phyloP scores from a whole-genome alignment of 2,329 filamentous ascomycete genomes.

The Fusarium sarcochroum region DNA sequence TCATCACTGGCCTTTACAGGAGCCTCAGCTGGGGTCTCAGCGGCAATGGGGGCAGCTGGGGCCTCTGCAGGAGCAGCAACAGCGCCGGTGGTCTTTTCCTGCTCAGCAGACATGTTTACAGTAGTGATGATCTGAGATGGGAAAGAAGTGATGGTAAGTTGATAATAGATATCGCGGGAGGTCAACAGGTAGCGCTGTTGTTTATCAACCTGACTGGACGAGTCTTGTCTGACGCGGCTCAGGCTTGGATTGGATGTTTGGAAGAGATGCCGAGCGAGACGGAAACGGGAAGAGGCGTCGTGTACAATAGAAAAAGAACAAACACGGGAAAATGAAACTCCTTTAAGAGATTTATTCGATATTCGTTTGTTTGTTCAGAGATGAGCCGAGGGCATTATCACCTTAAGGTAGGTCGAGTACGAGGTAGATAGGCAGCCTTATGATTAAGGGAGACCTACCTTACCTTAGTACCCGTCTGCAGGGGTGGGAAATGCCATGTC shows the following conservation, averaged over 20 bases:
- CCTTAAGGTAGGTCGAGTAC: background rate
- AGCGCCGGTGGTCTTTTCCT: constrained; percentile 42
- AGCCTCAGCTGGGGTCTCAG: constrained; percentile 5
- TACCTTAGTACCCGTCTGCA: constrained; percentile 7
- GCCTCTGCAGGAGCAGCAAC: constrained; percentile 29
- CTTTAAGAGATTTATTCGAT: background rate
- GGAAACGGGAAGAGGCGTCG: constrained; percentile 19
- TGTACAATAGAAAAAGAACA: constrained; percentile 15
- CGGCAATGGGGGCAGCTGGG: constrained; percentile 9
- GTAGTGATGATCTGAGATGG: constrained; percentile 1
- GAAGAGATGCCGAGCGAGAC: constrained; percentile 20
- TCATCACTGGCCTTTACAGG: constrained; percentile 27
- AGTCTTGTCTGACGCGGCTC: constrained; percentile 31
- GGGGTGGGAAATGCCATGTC: constrained; percentile 14
- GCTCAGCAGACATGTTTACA: constrained; percentile 51
- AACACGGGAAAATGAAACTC: constrained; percentile 35
- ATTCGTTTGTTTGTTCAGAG: constrained; percentile 12
- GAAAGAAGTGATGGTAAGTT: background rate
- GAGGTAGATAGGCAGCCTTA: constrained; percentile 2
- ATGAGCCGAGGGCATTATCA: constrained; percentile 1
- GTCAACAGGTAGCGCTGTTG: constrained; percentile 1
- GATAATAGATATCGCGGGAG: constrained; percentile 5
- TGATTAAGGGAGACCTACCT: constrained; percentile 28
- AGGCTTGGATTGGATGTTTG: constrained; percentile 13
- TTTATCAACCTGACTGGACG: constrained; percentile 14